Evolutionary conservation across 495 filamentous ascomycete genomes (phyloP).

Genomic region (Podospora australis): DNA sequence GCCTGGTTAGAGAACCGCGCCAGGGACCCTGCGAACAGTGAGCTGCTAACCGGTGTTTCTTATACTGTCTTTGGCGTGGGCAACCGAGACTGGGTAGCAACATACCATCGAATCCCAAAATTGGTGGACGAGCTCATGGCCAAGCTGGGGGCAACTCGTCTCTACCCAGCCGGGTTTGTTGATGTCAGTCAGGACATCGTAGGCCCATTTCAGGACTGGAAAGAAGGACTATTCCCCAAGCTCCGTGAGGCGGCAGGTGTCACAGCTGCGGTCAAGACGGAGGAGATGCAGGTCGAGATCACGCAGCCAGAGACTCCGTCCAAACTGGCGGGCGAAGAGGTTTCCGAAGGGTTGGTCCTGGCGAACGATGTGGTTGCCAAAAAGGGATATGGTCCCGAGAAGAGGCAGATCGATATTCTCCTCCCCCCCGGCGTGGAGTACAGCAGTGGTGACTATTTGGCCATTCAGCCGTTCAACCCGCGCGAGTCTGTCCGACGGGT

Average conservation of each 20-base stretch:
- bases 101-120: slow-evolving; percentile 61
- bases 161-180: slow-evolving; percentile 44
- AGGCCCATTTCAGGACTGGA: slow-evolving; percentile 53
- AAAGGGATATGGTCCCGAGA: slow-evolving; percentile 44
- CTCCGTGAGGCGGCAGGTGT: slow-evolving; percentile 9
- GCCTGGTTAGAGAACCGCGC: slow-evolving; percentile 46
- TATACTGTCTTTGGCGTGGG: slow-evolving; percentile 57
- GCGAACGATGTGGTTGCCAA: slow-evolving; percentile 50
- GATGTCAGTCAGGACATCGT: slow-evolving; percentile 57
- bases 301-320: slow-evolving; percentile 9
- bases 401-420: slow-evolving; percentile 53
- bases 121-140: slow-evolving; percentile 45
- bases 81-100: slow-evolving; percentile 52
- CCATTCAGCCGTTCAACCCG: slow-evolving; percentile 57
- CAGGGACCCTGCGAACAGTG: slow-evolving; percentile 34
- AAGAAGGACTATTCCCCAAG: slow-evolving; percentile 8
- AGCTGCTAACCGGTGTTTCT: slow-evolving; percentile 37
- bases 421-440: slow-evolving; percentile 57
- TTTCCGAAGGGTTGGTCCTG: slow-evolving; percentile 30
- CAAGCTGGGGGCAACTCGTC: slow-evolving; percentile 42
- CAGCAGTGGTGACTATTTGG: slow-evolving; percentile 59
- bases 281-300: slow-evolving; percentile 10
- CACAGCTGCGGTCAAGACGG: slow-evolving; percentile 5
- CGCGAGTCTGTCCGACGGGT: slow-evolving; percentile 42
- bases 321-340: slow-evolving; percentile 16